These are phyloP conservation scores for Fusarium circinatum DNA, from an alignment of 2,329 filamentous ascomycete genomes.

Conservation along the genomic window DNA sequence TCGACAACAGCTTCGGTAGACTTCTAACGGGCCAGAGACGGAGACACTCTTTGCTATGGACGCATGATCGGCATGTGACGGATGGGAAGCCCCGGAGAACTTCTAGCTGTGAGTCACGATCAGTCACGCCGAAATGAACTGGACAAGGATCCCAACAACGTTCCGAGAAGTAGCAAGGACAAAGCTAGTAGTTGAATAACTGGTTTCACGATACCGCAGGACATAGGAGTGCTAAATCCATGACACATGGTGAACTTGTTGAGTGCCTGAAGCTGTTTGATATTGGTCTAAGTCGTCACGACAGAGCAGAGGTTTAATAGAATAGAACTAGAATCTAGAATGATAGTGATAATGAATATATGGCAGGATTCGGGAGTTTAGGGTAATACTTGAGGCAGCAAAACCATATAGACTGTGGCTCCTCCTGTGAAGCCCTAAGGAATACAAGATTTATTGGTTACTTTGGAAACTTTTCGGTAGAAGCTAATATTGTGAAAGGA, in stretches of 20 bases:
- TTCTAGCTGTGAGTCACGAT: background rate
- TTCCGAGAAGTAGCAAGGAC: background rate
- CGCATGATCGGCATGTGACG: background rate
- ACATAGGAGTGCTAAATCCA: no score
- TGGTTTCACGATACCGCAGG: no score
- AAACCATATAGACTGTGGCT: fast-evolving
- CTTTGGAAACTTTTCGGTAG: background rate
- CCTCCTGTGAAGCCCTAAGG: background rate
- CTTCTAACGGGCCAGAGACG: background rate
- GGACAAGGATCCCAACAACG: background rate
- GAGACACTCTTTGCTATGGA: background rate
- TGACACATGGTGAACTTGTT: no score
- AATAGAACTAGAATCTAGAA: no score
- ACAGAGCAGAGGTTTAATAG: no score
- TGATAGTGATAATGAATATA: no score
- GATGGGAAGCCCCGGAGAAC: background rate
- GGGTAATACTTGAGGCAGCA: no score
- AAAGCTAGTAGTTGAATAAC: no score
- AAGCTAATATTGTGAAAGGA: background rate
- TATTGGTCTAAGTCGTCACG: no score
- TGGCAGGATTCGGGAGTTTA: no score
- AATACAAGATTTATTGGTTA: no score
- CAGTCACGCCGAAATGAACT: background rate
- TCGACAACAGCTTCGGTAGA: background rate
- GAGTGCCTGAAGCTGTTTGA: no score